phyloP scores from a whole-genome alignment of 83 land plant species.

The Picea mariana region DNA sequence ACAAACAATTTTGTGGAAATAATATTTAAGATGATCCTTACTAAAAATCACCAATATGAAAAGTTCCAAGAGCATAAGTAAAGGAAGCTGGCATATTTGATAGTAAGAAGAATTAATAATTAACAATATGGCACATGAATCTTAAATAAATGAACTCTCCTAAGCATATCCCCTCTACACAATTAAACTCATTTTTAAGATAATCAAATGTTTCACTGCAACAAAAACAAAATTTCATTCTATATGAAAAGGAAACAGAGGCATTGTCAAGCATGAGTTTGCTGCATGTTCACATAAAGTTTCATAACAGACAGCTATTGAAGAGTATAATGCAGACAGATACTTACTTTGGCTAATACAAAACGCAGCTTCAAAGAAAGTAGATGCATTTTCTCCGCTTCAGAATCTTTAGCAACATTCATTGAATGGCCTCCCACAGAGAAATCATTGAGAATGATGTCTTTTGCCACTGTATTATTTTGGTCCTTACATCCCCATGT shows the following conservation, averaged over 20 bases:
- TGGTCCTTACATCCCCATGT: too few species aligned
- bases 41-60: background rate
- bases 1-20: background rate
- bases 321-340: too few species aligned
- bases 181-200: background rate
- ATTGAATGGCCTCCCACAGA: too few species aligned
- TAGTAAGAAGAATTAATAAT: background rate
- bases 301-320: too few species aligned
- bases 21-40: background rate
- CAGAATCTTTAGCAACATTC: too few species aligned
- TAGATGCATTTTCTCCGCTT: too few species aligned
- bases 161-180: background rate
- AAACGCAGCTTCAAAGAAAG: too few species aligned
- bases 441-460: too few species aligned
- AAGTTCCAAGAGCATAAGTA: background rate
- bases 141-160: background rate
- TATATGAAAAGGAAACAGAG: background rate
- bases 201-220: too few species aligned
- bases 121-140: background rate
- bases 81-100: background rate
- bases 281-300: too few species aligned
- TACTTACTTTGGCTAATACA: conserved; percentile 9
- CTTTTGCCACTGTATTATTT: too few species aligned
- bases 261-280: background rate
- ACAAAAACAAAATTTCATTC: too few species aligned